These are phyloP conservation scores for Fusarium fujikuroi DNA, from an alignment of 2,329 filamentous ascomycete genomes.

Conservation along the genomic window DNA sequence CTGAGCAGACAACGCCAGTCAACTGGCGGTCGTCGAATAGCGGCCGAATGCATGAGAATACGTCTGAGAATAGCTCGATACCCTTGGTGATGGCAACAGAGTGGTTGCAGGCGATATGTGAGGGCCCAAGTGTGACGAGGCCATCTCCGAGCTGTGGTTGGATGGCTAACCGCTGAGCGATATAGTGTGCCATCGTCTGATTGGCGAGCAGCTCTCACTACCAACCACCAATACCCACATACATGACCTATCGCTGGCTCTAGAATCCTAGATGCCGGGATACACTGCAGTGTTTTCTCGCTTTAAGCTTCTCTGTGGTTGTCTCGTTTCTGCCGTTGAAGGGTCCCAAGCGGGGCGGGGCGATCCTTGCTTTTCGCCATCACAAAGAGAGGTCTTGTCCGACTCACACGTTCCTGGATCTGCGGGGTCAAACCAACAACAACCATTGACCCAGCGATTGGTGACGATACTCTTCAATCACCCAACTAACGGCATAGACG, in stretches of 20 bases:
- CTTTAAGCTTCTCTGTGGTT: constrained; percentile 20
- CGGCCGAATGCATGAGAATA: constrained; percentile 52
- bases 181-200: constrained; percentile 33
- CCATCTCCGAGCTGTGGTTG: constrained; percentile 54
- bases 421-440: background rate
- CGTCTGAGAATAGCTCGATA: constrained; percentile 51
- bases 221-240: constrained; percentile 36
- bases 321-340: background rate
- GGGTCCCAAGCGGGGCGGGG: constrained; percentile 28
- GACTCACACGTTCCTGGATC: constrained; percentile 34
- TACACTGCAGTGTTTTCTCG: constrained; percentile 13
- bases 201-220: constrained; percentile 33
- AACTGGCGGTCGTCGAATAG: constrained; percentile 43
- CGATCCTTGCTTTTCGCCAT: constrained; percentile 22
- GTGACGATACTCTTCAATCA: constrained; percentile 4
- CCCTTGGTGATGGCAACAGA: constrained; percentile 45
- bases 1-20: constrained; percentile 42
- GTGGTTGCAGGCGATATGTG: constrained; percentile 43
- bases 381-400: constrained; percentile 19
- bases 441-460: constrained; percentile 10
- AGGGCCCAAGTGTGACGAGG: constrained; percentile 36
- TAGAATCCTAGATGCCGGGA: constrained; percentile 21
- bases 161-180: constrained; percentile 54
- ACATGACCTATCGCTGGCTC: constrained; percentile 19
- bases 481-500: constrained; percentile 10